phyloP scores from a whole-genome alignment of 2,329 filamentous ascomycete genomes.

The Hypoxylon sp. region DNA sequence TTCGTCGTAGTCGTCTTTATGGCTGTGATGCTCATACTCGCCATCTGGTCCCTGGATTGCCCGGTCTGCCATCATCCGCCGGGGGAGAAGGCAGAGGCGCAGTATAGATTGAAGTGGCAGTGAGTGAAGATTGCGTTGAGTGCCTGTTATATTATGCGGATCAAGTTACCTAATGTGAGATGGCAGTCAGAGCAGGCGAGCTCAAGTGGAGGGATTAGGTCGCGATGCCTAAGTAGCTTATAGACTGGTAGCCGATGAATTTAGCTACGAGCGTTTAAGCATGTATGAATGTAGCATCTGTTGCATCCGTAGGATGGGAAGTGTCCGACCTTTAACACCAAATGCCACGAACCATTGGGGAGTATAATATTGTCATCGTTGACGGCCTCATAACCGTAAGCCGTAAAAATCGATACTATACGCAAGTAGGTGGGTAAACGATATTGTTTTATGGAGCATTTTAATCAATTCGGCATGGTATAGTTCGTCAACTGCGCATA shows the following conservation, averaged over 20 bases:
- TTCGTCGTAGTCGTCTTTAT: neutral
- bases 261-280: too few species aligned
- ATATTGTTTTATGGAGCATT: conserved; percentile 11
- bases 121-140: neutral
- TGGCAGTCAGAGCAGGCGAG: neutral
- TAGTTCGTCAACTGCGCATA: conserved; percentile 29
- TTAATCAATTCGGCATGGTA: conserved; percentile 30
- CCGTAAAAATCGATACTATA: neutral
- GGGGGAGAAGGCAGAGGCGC: neutral
- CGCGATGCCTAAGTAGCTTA: neutral
- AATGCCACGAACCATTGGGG: neutral
- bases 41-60: neutral
- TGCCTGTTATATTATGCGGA: neutral
- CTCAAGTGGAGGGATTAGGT: neutral
- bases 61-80: neutral
- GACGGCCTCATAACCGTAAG: neutral
- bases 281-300: too few species aligned
- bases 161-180: neutral
- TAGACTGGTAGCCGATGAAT: neutral
- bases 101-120: neutral
- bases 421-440: neutral
- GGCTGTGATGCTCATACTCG: neutral
- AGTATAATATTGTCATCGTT: neutral
- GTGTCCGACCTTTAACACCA: neutral
- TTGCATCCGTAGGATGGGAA: too few species aligned